Conservation (phyloP, 2,329 filamentous ascomycete genomes). For the Bipolaris cookei region DNA sequence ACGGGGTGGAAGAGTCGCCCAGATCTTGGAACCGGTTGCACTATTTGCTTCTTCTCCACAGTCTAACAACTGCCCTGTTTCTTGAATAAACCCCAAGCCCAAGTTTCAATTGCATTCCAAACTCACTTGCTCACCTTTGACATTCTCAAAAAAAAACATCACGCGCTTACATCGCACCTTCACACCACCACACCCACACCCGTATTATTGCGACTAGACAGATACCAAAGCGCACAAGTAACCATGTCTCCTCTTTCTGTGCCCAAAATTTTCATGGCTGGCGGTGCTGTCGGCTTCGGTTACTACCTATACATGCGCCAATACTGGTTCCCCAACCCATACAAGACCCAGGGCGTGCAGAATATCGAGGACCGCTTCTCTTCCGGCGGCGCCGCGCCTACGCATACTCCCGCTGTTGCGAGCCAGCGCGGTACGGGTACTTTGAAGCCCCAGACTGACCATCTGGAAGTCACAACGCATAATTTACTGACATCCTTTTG, state of each 20-base stretch:
- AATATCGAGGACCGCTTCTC: constrained; percentile 46
- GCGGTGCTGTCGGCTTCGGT: constrained; percentile 42
- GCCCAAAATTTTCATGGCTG: constrained; percentile 48
- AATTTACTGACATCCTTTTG: constrained; percentile 1
- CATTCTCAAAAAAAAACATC: not conserved
- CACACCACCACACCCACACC: not conserved
- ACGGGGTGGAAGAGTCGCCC: constrained; percentile 1
- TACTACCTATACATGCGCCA: constrained; percentile 48
- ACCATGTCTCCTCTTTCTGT: constrained; percentile 43
- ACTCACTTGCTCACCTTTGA: not conserved
- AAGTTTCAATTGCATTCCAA: not conserved
- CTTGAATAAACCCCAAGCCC: constrained; percentile 2
- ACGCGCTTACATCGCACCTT: not conserved
- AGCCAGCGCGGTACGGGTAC: constrained; percentile 36
- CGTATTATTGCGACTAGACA: not conserved
- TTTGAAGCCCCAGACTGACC: constrained; percentile 1
- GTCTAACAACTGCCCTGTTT: not conserved
- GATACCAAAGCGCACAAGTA: constrained; percentile 5
- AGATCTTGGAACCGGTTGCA: constrained; percentile 7
- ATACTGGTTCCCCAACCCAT: constrained; percentile 49
- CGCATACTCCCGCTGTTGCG: constrained; percentile 40
- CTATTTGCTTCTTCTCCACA: constrained; percentile 13
- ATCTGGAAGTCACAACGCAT: not conserved
- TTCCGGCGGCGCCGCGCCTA: constrained; percentile 39
- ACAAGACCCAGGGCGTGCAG: constrained; percentile 45